phyloP scores from a whole-genome alignment of 352 stramenopile species.

The Thraustotheca clavata region DNA sequence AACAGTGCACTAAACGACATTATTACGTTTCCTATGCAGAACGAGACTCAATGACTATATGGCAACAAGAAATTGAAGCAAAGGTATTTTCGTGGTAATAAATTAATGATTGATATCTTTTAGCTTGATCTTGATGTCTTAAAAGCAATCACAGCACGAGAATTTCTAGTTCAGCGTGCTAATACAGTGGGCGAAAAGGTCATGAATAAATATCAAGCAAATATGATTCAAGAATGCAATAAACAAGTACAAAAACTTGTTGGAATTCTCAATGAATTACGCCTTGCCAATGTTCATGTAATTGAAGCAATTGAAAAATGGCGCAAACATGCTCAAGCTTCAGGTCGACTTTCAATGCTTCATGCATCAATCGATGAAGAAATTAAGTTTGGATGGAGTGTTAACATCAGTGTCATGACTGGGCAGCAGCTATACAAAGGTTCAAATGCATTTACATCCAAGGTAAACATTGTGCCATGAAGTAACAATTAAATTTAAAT shows the following conservation, averaged over 20 bases:
- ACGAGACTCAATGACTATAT: constrained; percentile 44
- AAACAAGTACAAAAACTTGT: constrained; percentile 33
- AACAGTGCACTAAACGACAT: constrained; percentile 48
- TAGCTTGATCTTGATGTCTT: constrained; percentile 57
- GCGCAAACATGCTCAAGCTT: constrained; percentile 39
- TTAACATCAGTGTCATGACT: constrained; percentile 56
- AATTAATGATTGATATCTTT: not conserved
- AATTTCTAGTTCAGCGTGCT: constrained; percentile 40
- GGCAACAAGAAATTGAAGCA: constrained; percentile 52
- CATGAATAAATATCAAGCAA: constrained; percentile 59
- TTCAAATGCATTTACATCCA: constrained; percentile 59
- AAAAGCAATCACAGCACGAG: constrained; percentile 43
- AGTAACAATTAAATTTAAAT: not conserved
- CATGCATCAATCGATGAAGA: constrained; percentile 20
- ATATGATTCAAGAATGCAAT: constrained; percentile 38
- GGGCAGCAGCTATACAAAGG: constrained; percentile 56
- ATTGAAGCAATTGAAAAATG: constrained; percentile 57
- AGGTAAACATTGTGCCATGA: constrained; percentile 14
- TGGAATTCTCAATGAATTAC: constrained; percentile 38
- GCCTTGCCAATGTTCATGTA: constrained; percentile 61
- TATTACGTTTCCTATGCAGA: constrained; percentile 67
- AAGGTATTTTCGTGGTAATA: not conserved
- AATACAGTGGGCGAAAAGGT: constrained; percentile 35
- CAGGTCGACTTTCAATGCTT: constrained; percentile 33
- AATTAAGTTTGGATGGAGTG: constrained; percentile 44